Conservation (phyloP, 257 asterid genomes). For the Knoxia roxburghii region DNA sequence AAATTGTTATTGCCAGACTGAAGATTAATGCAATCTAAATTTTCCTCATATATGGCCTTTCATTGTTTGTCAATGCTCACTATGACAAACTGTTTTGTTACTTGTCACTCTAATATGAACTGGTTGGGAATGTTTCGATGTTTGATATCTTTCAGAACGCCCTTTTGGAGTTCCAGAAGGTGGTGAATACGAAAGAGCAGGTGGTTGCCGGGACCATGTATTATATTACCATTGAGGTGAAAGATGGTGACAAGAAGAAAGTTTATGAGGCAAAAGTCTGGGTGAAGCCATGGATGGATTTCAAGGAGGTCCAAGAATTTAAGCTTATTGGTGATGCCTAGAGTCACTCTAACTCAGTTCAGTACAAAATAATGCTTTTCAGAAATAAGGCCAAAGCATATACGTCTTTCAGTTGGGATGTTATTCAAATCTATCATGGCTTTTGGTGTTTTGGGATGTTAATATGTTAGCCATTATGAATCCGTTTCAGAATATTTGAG, state of each 20-base stretch:
- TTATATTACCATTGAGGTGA: constrained; percentile 65
- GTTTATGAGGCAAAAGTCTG: constrained; percentile 85
- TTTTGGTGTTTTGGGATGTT: not conserved
- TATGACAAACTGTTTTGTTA: not conserved
- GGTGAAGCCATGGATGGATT: constrained; percentile 83
- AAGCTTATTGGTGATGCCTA: constrained; percentile 53
- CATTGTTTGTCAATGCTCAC: not conserved
- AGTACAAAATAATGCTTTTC: not conserved
- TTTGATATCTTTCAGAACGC: constrained; percentile 42
- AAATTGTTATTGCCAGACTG: not conserved
- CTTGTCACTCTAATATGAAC: not conserved
- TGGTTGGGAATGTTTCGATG: not conserved
- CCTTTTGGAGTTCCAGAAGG: constrained; percentile 61
- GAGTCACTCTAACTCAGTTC: constrained; percentile 18
- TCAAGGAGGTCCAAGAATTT: constrained; percentile 81
- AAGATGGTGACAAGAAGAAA: constrained; percentile 56
- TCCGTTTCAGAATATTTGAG: too few relatives aligned
- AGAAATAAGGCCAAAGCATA: constrained; percentile 7
- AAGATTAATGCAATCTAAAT: not conserved
- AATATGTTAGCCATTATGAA: not conserved
- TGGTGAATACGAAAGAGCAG: constrained; percentile 70
- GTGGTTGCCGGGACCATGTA: constrained; percentile 73
- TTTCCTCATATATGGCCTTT: not conserved
- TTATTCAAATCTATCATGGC: not conserved
- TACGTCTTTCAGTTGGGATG: not conserved